Evolutionary conservation across 495 filamentous ascomycete species (phyloP).

Genomic region (Friedmanniomyces endolithicus): DNA sequence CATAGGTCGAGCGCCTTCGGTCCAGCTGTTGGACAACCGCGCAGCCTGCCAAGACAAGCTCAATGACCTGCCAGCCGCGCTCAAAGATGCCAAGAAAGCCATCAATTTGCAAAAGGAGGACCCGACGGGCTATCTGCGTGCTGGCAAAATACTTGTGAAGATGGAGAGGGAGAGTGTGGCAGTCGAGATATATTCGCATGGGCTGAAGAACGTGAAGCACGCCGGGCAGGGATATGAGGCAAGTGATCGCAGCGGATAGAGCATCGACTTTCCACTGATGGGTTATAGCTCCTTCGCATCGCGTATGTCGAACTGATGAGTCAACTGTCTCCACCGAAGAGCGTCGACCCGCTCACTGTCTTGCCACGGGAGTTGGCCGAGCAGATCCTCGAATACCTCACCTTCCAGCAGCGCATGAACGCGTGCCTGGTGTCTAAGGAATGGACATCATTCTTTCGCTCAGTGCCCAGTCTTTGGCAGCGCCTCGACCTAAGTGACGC

Average conservation of each 20-base stretch:
- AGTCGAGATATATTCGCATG: slow-evolving; percentile 49
- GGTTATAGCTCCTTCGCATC: slow-evolving; percentile 26
- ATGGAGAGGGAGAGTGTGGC: slow-evolving; percentile 43
- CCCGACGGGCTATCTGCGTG: slow-evolving; percentile 51
- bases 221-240: slow-evolving; percentile 38
- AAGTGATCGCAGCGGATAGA: slow-evolving; percentile 4
- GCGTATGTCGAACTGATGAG: slow-evolving; percentile 34
- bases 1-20: slow-evolving; percentile 17
- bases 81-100: slow-evolving; percentile 48
- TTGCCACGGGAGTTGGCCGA: slow-evolving; percentile 27
- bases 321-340: slow-evolving; percentile 25
- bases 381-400: slow-evolving; percentile 25
- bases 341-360: slow-evolving; percentile 25
- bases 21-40: slow-evolving; percentile 46
- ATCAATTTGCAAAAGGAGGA: slow-evolving; percentile 40
- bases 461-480: slow-evolving; percentile 37
- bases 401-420: slow-evolving; percentile 30
- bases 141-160: slow-evolving; percentile 47
- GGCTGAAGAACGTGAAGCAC: slow-evolving; percentile 37
- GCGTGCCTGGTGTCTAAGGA: slow-evolving; percentile 41
- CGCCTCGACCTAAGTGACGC: slow-evolving; percentile 40
- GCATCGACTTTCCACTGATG: slow-evolving; percentile 10
- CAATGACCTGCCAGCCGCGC: slow-evolving; percentile 39
- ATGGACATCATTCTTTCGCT: slow-evolving; percentile 39
- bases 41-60: slow-evolving; percentile 50